Conservation (phyloP, 139 green algal species). For the Coccomyxa sp. region DNA sequence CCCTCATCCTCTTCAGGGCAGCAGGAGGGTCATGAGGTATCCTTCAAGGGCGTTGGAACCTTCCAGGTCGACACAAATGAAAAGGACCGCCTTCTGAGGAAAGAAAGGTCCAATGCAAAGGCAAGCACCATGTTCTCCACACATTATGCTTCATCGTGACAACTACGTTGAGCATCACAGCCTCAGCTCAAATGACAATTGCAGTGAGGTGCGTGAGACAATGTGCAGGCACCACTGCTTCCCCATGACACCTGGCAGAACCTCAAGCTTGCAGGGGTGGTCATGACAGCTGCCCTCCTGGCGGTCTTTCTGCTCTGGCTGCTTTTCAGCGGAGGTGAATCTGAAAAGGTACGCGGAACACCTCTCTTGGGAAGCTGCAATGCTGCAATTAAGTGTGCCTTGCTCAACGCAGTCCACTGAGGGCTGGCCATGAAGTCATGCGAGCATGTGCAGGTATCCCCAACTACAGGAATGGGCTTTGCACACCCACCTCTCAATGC, state of each 20-base stretch:
- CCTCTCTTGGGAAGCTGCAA: not conserved
- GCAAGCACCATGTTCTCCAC: no score
- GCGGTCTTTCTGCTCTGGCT: not conserved
- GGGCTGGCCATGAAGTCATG: not conserved
- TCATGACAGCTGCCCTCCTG: not conserved
- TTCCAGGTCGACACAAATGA: not conserved
- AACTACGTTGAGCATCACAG: no score
- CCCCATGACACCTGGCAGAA: no score
- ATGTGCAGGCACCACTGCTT: no score
- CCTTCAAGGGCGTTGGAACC: not conserved
- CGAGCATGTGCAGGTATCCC: not conserved
- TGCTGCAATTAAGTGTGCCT: not conserved
- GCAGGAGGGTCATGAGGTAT: not conserved
- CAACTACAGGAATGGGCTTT: not conserved
- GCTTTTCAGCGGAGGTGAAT: not conserved
- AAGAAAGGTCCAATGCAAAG: no score
- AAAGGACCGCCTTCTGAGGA: no score
- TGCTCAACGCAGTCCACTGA: no score
- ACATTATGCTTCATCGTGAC: no score
- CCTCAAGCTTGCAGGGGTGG: not conserved
- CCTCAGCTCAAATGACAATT: no score
- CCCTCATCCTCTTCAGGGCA: not conserved
- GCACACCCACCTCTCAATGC: not conserved
- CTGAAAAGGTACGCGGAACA: not conserved
- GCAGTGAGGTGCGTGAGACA: no score